phyloP scores from a whole-genome alignment of 768 basidiomycete species.

The Pisolithus tinctorius region DNA sequence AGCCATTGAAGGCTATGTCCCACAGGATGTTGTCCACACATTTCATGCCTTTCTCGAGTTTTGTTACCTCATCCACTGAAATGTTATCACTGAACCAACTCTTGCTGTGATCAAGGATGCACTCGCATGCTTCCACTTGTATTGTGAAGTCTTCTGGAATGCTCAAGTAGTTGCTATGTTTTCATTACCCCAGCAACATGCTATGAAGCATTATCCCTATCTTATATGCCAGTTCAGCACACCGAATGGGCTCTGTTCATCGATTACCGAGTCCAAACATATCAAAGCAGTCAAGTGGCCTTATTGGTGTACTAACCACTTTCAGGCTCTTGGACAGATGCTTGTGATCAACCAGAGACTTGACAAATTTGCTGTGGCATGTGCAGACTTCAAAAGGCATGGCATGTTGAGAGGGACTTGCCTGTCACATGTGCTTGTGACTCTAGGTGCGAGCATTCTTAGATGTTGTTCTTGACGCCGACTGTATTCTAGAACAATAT shows the following conservation, averaged over 20 bases:
- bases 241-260: slow-evolving; percentile 32
- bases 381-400: slow-evolving; percentile 10
- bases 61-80: slow-evolving; percentile 22
- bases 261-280: slow-evolving; percentile 31
- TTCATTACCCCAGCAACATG: slow-evolving; percentile 28
- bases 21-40: not conserved
- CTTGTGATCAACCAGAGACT: slow-evolving; percentile 23
- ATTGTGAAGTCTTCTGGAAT: slow-evolving; percentile 12
- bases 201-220: slow-evolving; percentile 23
- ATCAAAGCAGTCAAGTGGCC: slow-evolving; percentile 32
- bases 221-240: slow-evolving; percentile 24
- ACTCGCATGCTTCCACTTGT: slow-evolving; percentile 15
- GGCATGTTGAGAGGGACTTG: slow-evolving; percentile 19
- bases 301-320: slow-evolving; percentile 21
- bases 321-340: slow-evolving; percentile 25
- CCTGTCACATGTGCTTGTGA: not conserved
- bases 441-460: not conserved
- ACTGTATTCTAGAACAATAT: not conserved
- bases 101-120: slow-evolving; percentile 14
- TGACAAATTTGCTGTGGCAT: slow-evolving; percentile 21
- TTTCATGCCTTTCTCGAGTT: slow-evolving; percentile 14
- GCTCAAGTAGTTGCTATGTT: slow-evolving; percentile 13
- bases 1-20: not conserved
- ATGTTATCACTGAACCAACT: slow-evolving; percentile 12
- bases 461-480: no score